phyloP scores from a whole-genome alignment of 345 rosid species.

The Eucalyptus grandis region DNA sequence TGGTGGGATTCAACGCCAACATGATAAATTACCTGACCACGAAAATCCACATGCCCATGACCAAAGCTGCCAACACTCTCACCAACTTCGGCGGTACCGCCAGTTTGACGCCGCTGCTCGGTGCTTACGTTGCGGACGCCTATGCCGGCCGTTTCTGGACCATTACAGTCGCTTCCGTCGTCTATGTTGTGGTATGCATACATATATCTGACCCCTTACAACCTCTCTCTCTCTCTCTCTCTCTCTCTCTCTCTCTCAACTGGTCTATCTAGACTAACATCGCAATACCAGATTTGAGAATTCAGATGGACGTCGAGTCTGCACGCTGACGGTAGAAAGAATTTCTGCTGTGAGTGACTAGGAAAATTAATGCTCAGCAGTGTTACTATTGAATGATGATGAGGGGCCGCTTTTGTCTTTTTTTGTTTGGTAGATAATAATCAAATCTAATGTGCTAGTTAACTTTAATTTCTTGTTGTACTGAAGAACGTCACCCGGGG shows the following conservation, averaged over 20 bases:
- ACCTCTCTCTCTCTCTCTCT: background rate
- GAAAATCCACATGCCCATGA: conserved; percentile 77
- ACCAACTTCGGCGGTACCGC: conserved; percentile 86
- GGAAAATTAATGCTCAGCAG: background rate
- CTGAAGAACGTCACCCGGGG: background rate
- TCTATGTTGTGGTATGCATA: conserved; percentile 53
- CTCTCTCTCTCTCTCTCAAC: background rate
- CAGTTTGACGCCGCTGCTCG: conserved; percentile 75
- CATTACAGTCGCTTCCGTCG: conserved; percentile 46
- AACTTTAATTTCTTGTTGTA: background rate
- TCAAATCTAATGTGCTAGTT: background rate
- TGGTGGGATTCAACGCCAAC: conserved; percentile 69
- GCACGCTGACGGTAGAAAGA: background rate
- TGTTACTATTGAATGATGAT: background rate
- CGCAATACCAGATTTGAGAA: background rate
- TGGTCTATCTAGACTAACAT: background rate
- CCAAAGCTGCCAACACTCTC: conserved; percentile 87
- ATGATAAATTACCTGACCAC: conserved; percentile 86
- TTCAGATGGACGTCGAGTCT: background rate
- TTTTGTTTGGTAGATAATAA: background rate
- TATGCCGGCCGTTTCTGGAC: conserved; percentile 93
- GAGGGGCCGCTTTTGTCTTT: background rate
- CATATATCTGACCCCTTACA: background rate
- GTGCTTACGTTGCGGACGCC: conserved; percentile 79
- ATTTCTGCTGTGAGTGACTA: background rate